A percentile compares a stretch with the other conserved stretches of the same genome.
Evolutionary conservation across 139 green algal genomes (phyloP).

Genomic region (Chlorella sp.): DNA sequence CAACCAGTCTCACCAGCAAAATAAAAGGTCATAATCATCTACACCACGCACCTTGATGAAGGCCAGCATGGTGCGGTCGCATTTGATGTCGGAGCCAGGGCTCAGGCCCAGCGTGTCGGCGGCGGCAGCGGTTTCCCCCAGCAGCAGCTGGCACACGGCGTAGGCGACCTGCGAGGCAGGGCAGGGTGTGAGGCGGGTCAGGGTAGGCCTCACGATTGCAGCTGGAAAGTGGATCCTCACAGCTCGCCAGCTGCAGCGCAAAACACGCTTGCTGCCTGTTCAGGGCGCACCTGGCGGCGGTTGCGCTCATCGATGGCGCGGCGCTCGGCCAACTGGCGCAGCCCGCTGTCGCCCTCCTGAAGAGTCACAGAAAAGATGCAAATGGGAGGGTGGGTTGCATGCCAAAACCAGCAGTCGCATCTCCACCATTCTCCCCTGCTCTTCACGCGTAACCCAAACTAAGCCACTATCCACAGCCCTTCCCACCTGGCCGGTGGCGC

Average conservation of each 20-base stretch:
- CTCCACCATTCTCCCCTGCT: background rate
- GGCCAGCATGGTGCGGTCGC: conserved; percentile 37
- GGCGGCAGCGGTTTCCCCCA: conserved; percentile 42
- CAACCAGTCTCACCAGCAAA: background rate
- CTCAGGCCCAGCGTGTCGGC: conserved; percentile 39
- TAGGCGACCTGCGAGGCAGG: conserved; percentile 25
- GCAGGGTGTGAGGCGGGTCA: too few relatives aligned
- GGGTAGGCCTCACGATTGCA: too few relatives aligned
- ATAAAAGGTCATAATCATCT: too few relatives aligned
- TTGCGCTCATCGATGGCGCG: conserved; percentile 36
- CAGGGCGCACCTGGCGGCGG: conserved; percentile 20
- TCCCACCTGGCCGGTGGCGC: conserved; percentile 4
- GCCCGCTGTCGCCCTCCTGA: conserved; percentile 11
- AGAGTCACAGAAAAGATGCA: background rate
- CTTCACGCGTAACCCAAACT: background rate
- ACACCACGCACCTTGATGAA: conserved; percentile 48
- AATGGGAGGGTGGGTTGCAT: background rate
- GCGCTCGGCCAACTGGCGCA: conserved; percentile 25
- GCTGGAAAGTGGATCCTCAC: too few relatives aligned
- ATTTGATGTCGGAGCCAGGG: background rate
- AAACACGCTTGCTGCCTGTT: too few relatives aligned
- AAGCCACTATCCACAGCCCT: background rate
- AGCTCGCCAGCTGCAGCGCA: too few relatives aligned
- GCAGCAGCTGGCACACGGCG: conserved; percentile 43
- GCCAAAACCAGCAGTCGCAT: too few relatives aligned